Evolutionary conservation across 768 basidiomycete species (phyloP).

Genomic region (Lepiota subincarnata): DNA sequence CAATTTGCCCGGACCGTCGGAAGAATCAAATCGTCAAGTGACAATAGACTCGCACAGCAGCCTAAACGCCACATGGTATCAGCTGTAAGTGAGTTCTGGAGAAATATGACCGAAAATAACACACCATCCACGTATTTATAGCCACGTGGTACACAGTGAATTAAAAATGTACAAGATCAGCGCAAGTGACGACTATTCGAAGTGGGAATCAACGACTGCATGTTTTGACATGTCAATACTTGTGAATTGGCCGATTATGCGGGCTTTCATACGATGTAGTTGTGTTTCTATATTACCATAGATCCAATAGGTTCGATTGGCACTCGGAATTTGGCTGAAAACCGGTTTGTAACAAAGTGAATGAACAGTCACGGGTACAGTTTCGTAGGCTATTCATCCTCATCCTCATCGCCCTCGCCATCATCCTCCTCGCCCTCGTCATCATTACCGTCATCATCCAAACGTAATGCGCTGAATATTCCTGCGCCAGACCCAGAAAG

Average conservation of each 20-base stretch:
- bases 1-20: constrained; percentile 4
- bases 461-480: constrained; percentile 38
- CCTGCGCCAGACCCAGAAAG: constrained; percentile 23
- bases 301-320: no score
- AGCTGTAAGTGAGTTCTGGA: neutral
- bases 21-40: constrained; percentile 3
- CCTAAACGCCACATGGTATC: neutral
- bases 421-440: constrained; percentile 18
- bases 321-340: no score
- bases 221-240: no score
- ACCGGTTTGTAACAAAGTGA: no score
- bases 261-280: no score
- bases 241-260: no score
- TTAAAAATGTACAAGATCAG: no score
- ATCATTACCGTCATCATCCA: constrained; percentile 22
- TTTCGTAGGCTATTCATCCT: constrained; percentile 7
- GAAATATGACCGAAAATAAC: neutral
- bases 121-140: neutral
- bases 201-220: no score
- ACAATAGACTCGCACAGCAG: neutral
- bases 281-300: no score
- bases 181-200: no score
- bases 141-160: neutral
- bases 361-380: neutral
- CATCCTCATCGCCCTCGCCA: constrained; percentile 17